Percentiles rank a stretch among this genome's conserved stretches.
phyloP scores from a whole-genome alignment of 2,329 filamentous ascomycete genomes.

The Leptodontidium sp. region DNA sequence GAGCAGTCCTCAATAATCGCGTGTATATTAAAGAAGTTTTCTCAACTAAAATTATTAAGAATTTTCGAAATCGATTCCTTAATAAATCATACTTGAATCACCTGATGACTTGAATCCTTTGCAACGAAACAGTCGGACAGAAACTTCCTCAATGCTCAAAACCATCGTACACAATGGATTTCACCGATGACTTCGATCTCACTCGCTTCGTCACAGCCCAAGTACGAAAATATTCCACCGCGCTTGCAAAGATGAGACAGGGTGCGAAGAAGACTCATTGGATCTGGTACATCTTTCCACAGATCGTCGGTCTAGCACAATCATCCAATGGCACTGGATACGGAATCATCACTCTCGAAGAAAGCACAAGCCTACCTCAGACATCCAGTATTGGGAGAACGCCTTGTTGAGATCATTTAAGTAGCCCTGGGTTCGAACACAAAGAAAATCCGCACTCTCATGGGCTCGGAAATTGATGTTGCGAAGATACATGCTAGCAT shows the following conservation, averaged over 20 bases:
- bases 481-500: slow-evolving; percentile 14
- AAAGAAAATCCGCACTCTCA: background rate
- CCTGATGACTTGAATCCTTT: no score
- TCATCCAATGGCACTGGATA: slow-evolving; percentile 3
- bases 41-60: no score
- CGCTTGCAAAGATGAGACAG: background rate
- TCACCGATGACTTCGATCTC: background rate
- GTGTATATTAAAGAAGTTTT: no score
- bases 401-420: slow-evolving; percentile 13
- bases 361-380: slow-evolving; percentile 15
- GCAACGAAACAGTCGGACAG: no score
- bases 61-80: no score
- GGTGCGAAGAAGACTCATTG: slow-evolving; percentile 15
- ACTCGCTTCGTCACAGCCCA: slow-evolving; percentile 15
- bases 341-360: background rate
- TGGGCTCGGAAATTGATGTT: slow-evolving; percentile 16
- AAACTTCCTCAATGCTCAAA: no score
- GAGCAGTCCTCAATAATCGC: no score
- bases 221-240: background rate
- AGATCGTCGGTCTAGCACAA: background rate
- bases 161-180: background rate
- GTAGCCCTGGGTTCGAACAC: background rate
- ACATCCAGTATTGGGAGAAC: background rate
- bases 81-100: no score
- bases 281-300: slow-evolving; percentile 21